These are phyloP conservation scores for Acer campestre DNA, from an alignment of 345 rosid genomes.

Conservation along the genomic window DNA sequence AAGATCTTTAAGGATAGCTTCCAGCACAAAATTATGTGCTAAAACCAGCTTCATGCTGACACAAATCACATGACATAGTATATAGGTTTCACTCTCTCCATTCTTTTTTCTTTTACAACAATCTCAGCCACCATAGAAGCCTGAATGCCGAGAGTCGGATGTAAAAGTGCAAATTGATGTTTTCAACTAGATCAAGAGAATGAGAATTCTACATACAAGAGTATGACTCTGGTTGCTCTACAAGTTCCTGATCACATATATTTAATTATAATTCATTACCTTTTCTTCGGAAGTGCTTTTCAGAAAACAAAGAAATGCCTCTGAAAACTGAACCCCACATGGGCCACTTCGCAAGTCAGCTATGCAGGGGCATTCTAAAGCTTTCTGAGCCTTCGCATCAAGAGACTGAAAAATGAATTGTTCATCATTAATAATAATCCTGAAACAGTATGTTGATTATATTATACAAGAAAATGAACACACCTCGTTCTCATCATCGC, in stretches of 20 bases:
- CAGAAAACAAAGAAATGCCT: conserved; percentile 85
- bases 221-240: not conserved
- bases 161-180: not conserved
- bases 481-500: conserved; percentile 61
- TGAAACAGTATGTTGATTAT: not conserved
- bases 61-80: not conserved
- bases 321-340: conserved; percentile 78
- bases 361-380: conserved; percentile 89
- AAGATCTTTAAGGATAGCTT: not conserved
- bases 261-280: conserved; percentile 39
- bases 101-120: not conserved
- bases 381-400: conserved; percentile 78
- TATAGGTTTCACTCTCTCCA: not conserved
- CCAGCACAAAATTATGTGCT: not conserved
- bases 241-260: not conserved
- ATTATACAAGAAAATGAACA: not conserved
- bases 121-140: not conserved
- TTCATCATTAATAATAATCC: conserved; percentile 24
- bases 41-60: not conserved
- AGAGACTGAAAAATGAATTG: conserved; percentile 51
- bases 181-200: not conserved
- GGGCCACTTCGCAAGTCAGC: conserved; percentile 75
- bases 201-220: not conserved
- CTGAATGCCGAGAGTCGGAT: not conserved
- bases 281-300: conserved; percentile 84